Base-by-base conservation (phyloP, 2,329 filamentous ascomycete genomes). In the Diaporthe longicolla region DNA sequence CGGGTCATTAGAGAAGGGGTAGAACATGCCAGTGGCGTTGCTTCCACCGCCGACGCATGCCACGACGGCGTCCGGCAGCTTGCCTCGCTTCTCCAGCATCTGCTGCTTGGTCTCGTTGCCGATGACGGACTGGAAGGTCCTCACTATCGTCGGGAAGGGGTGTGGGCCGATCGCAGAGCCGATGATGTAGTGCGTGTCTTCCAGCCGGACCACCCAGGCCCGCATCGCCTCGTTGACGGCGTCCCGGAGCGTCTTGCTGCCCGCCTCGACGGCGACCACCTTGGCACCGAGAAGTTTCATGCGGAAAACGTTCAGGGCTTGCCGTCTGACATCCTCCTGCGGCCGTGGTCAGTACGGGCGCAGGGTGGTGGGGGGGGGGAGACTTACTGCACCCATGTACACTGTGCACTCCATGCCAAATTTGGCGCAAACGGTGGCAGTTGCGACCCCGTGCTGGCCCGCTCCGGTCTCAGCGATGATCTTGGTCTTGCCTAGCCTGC, bases 381-480 rank as follows among this genome's bases (percentile, higher is more conserved):
- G 24, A 84, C 85, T 82, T 82, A 87, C 86, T 61, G 95, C 95
- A 79, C 97, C 97, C 97, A 99, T 99, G 85, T 95, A 99, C 72
- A 99, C 94, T 40, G 95, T 97, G 82, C 97, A 99, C 83, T 96
- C 93, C 95, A 99, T 96, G 81, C 95, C 95, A 80, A 99, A 98
- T 85, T 98, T 98, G 81, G 97, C 97, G 80, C 97, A 98, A 32
- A 98, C 95, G 0, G 97, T 99, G 0, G 97, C 97, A 40, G 97
- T 98, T 3, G 97, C 97, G 50, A 99, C 97, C 87, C 97, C 97
- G 84, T 99, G 97, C 85, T 99, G 97, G 24, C 97, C 97, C 71
- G 97, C 97, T 78, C 97, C 97, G 21, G 97, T 99, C 86, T 99
- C 97, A 65, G 97, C 97, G 79, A 99, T 99, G 79, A 99, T 98